Percentiles rank a stretch among this genome's conserved stretches.
phyloP scores from a whole-genome alignment of 805 yeast genomes.

The Myxozyma nipponensis region DNA sequence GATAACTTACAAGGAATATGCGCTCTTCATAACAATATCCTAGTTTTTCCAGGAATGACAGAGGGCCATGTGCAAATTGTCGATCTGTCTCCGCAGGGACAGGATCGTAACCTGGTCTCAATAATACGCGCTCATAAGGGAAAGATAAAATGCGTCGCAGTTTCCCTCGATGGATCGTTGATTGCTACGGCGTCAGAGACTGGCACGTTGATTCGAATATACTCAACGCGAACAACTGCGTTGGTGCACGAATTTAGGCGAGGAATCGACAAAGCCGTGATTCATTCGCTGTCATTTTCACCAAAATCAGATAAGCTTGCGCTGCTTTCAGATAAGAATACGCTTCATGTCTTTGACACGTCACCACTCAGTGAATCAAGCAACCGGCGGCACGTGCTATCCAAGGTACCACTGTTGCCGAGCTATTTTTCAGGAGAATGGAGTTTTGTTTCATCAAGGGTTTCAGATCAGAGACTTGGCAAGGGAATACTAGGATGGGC shows the following conservation, averaged over 20 bases:
- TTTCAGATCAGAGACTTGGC: slow-evolving; percentile 36
- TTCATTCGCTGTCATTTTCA: slow-evolving; percentile 80
- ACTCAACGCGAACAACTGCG: slow-evolving; percentile 63
- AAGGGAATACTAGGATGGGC: slow-evolving; percentile 68
- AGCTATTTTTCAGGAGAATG: slow-evolving; percentile 78
- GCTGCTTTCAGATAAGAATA: slow-evolving; percentile 81
- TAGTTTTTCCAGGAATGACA: slow-evolving; percentile 75
- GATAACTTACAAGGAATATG: slow-evolving; percentile 63
- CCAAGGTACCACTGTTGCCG: slow-evolving; percentile 62
- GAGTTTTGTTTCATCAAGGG: slow-evolving; percentile 76
- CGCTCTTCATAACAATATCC: slow-evolving; percentile 49
- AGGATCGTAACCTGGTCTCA: slow-evolving; percentile 58
- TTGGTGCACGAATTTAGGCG: slow-evolving; percentile 81
- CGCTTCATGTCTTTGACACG: slow-evolving; percentile 80
- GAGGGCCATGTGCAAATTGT: slow-evolving; percentile 78
- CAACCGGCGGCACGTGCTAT: slow-evolving; percentile 60
- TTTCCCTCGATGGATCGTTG: slow-evolving; percentile 61
- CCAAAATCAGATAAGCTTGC: slow-evolving; percentile 74
- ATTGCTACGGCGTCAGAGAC: slow-evolving; percentile 78
- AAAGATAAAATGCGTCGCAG: slow-evolving; percentile 55
- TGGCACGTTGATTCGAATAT: slow-evolving; percentile 76
- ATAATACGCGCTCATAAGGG: slow-evolving; percentile 77
- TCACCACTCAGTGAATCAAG: slow-evolving; percentile 29
- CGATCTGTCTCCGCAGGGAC: slow-evolving; percentile 63
- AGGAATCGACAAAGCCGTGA: slow-evolving; percentile 79